Evolutionary conservation across 495 filamentous ascomycete genomes (phyloP), one percentile per base, ranked within the genome.

Genomic region (Echria macrotheca): DNA sequence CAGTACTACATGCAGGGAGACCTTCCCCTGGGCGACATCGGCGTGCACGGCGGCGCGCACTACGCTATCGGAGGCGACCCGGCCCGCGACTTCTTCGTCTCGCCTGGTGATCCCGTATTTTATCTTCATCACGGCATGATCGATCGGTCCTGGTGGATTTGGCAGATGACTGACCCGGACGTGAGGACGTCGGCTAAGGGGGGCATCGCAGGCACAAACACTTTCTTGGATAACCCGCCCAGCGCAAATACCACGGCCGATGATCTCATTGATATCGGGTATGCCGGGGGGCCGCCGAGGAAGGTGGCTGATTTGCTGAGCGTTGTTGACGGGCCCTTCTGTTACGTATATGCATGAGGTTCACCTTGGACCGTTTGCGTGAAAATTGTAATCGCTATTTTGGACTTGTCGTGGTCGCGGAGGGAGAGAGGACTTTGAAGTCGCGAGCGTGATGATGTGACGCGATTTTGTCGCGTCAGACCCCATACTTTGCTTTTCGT

Each of bases 61-160:
- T 81, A 76, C 56, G 65, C 73, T 4, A 75, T 84, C 48, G 84
- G 58, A 25, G 82, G 78, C 31, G 77, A 84, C 59, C 73, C 77
- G 0, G 75, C 73, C 2, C 50, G 58, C 3, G 83, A 85, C 60
- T 56, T 80, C 21, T 84, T 70, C 54, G 64, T 63, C 5, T 79
- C 73, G 7, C 78, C 83, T 5, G 79, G 79, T 4, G 84, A 86
- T 44, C 82, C 83, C 8, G 73, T 68, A 1, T 87, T 88, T 63
- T 87, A 67, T 54, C 67, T 80, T 15, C 83, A 86, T 55, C 84
- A 87, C 57, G 75, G 66, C 19, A 75, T 75, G 74, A 71, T 87
- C 40, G 84, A 87, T 58, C 75, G 77, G 7, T 41, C 78, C 3
- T 87, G 76, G 72, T 82, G 79, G 74, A 78, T 79, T 12, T 87